These are phyloP conservation scores for Cutaneotrichosporon cavernicola DNA, from an alignment of 1,284 basidiomycete genomes.

Conservation along the genomic window DNA sequence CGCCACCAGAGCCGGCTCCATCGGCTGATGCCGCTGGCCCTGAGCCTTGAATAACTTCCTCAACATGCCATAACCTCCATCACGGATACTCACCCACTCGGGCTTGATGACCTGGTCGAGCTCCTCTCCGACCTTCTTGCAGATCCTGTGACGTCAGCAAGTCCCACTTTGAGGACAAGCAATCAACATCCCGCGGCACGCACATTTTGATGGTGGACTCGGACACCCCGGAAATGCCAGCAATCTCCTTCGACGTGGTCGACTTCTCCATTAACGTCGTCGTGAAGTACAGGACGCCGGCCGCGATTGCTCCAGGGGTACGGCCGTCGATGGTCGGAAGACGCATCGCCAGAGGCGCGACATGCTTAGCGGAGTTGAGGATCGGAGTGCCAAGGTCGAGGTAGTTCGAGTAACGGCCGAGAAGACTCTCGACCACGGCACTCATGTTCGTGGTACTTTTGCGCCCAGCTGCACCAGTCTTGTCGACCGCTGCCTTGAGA, in stretches of 20 bases:
- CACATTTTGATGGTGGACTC: slow-evolving; percentile 89
- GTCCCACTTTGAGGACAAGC: slow-evolving; percentile 26
- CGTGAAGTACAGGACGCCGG: slow-evolving; percentile 92
- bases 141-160: slow-evolving; percentile 38
- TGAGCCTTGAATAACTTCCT: neutral
- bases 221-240: slow-evolving; percentile 92
- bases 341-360: slow-evolving; percentile 76
- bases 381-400: slow-evolving; percentile 45
- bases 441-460: slow-evolving; percentile 44
- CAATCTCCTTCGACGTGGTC: slow-evolving; percentile 80
- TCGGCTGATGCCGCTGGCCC: neutral
- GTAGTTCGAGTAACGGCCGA: slow-evolving; percentile 93
- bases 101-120: slow-evolving; percentile 44
- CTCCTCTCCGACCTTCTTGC: slow-evolving; percentile 42
- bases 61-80: neutral
- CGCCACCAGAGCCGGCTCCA: too few relatives aligned
- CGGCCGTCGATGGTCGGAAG: slow-evolving; percentile 87
- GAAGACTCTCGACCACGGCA: slow-evolving; percentile 74
- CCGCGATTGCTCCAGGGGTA: slow-evolving; percentile 92
- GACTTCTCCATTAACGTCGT: slow-evolving; percentile 72
- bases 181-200: slow-evolving; percentile 21
- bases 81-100: slow-evolving; percentile 45
- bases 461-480: slow-evolving; percentile 5
- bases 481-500: slow-evolving; percentile 31
- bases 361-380: slow-evolving; percentile 69